A percentile compares a stretch with the other conserved stretches of the same genome.
Conservation (phyloP, 495 filamentous ascomycete species). For the Thozetella sp. region DNA sequence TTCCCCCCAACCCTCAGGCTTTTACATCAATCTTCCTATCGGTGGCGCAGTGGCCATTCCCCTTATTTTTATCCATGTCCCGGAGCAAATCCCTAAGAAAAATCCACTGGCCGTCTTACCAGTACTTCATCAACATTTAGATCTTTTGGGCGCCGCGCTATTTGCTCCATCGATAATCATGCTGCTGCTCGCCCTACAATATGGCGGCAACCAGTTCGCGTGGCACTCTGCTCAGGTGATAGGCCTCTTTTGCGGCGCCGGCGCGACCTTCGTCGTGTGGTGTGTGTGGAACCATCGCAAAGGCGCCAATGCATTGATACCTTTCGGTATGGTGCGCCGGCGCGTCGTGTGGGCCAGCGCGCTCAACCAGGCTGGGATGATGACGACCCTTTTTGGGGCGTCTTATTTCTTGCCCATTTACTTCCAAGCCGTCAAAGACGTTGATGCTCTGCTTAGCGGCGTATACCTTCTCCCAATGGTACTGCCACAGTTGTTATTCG, state of each 20-base stretch:
- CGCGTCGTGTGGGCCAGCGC: slow-evolving; percentile 57
- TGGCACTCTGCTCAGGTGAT: slow-evolving; percentile 70
- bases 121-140: slow-evolving; percentile 56
- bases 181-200: slow-evolving; percentile 77
- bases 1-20: too few relatives aligned
- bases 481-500: slow-evolving; percentile 28
- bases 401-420: slow-evolving; percentile 61
- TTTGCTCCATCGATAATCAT: slow-evolving; percentile 73
- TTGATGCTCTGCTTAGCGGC: slow-evolving; percentile 46
- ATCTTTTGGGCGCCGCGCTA: slow-evolving; percentile 62
- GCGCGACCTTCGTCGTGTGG: slow-evolving; percentile 59
- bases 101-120: slow-evolving; percentile 19
- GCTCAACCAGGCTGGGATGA: slow-evolving; percentile 47
- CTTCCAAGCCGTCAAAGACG: slow-evolving; percentile 53
- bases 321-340: slow-evolving; percentile 64
- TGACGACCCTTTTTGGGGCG: slow-evolving; percentile 56
- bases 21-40: slow-evolving; percentile 70
- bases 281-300: slow-evolving; percentile 58
- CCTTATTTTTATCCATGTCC: slow-evolving; percentile 50
- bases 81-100: slow-evolving; percentile 37
- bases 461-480: slow-evolving; percentile 49
- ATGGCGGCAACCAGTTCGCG: slow-evolving; percentile 68
- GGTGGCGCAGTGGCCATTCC: slow-evolving; percentile 60
- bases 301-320: slow-evolving; percentile 68
- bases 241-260: slow-evolving; percentile 66